A percentile compares a stretch with the other conserved stretches of the same genome.
Conservation (phyloP, 2,329 filamentous ascomycete genomes). For the Trichoderma citrinoviride region DNA sequence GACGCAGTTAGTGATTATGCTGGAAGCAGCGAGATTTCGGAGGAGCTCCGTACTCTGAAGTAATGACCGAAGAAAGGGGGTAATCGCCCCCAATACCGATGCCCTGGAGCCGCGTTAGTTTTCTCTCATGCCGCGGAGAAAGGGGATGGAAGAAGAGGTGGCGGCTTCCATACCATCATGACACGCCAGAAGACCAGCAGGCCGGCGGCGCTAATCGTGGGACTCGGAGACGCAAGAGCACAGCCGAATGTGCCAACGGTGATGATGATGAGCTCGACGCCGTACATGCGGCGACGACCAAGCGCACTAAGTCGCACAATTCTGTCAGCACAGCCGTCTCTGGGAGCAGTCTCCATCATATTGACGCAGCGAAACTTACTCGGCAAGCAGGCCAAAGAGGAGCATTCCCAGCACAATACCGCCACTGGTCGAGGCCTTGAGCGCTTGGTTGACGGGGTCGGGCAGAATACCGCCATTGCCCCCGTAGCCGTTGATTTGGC, state of each 20-base stretch:
- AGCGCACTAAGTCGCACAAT: slow-evolving; percentile 45
- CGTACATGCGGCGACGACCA: slow-evolving; percentile 80
- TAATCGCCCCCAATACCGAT: slow-evolving; percentile 81
- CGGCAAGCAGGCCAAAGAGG: slow-evolving; percentile 73
- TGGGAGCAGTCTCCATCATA: neutral
- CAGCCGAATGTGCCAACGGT: slow-evolving; percentile 68
- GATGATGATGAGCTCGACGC: slow-evolving; percentile 70
- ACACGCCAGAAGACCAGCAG: slow-evolving; percentile 73
- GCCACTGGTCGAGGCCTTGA: slow-evolving; percentile 78
- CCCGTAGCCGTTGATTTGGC: slow-evolving; percentile 45
- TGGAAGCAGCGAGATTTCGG: slow-evolving; percentile 20
- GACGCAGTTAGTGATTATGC: slow-evolving; percentile 22
- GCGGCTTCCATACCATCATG: slow-evolving; percentile 55
- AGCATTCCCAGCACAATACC: slow-evolving; percentile 78
- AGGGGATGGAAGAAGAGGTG: neutral
- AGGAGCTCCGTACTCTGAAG: slow-evolving; percentile 56
- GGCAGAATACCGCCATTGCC: slow-evolving; percentile 59
- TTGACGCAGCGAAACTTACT: slow-evolving; percentile 40
- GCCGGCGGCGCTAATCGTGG: slow-evolving; percentile 57
- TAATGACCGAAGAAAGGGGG: slow-evolving; percentile 76
- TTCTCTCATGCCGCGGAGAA: neutral
- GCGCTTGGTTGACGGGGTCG: slow-evolving; percentile 63
- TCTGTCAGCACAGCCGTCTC: neutral
- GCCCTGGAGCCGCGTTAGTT: slow-evolving; percentile 42
- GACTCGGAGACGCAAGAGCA: slow-evolving; percentile 59